These are phyloP conservation scores for Aurinia saxatilis DNA, from an alignment of 345 rosid genomes.

Conservation along the genomic window DNA sequence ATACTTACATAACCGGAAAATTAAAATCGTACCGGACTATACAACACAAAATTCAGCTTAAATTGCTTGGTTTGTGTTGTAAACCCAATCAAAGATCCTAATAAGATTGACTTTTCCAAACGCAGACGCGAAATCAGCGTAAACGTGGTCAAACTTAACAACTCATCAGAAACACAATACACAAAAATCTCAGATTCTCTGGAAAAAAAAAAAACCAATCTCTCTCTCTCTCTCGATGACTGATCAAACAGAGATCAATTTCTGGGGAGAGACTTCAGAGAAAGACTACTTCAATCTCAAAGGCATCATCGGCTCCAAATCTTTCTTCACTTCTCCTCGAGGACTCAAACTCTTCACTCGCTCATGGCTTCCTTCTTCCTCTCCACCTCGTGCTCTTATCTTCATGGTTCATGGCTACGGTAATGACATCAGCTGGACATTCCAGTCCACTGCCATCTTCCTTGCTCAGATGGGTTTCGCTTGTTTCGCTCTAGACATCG, in stretches of 20 bases:
- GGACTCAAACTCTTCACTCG: slow-evolving; percentile 69
- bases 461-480: slow-evolving; percentile 76
- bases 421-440: slow-evolving; percentile 78
- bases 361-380: slow-evolving; percentile 55
- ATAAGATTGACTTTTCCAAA: slow-evolving; percentile 5
- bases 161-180: background rate
- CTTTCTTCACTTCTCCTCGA: slow-evolving; percentile 71
- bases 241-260: slow-evolving; percentile 25
- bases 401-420: slow-evolving; percentile 84
- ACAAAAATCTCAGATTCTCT: background rate
- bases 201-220: background rate
- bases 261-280: slow-evolving; percentile 65
- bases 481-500: slow-evolving; percentile 71
- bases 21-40: too few species aligned
- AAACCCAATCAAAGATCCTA: too few species aligned
- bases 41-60: too few species aligned
- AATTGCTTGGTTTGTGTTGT: too few species aligned
- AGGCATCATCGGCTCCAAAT: slow-evolving; percentile 45
- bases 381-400: slow-evolving; percentile 55
- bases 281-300: slow-evolving; percentile 50
- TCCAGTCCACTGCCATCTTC: slow-evolving; percentile 62
- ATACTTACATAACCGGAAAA: too few species aligned
- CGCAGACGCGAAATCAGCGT: background rate
- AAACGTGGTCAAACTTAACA: background rate
- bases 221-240: slow-evolving; percentile 21